Evolutionary conservation across 2,329 filamentous ascomycete species (phyloP).

Genomic region (Clonostachys sp.): DNA sequence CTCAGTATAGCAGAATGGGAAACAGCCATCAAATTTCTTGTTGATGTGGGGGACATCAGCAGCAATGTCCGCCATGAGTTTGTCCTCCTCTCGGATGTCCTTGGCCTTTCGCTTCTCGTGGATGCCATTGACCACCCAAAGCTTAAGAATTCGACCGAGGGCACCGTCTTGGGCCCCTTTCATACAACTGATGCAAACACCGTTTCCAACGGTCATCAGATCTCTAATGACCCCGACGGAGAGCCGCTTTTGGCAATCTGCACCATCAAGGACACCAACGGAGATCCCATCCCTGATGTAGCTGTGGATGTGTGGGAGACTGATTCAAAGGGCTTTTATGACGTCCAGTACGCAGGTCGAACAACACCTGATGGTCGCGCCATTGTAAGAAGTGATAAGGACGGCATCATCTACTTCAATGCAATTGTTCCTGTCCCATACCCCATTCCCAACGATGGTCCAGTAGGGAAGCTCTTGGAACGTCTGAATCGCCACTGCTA

Average conservation of each 20-base stretch:
- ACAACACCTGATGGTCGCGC: slow-evolving; percentile 28
- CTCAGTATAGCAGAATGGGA: slow-evolving; percentile 72
- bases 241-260: slow-evolving; percentile 64
- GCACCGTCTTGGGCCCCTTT: slow-evolving; percentile 77
- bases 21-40: slow-evolving; percentile 64
- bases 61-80: slow-evolving; percentile 69
- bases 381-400: slow-evolving; percentile 15
- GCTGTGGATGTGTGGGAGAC: slow-evolving; percentile 79
- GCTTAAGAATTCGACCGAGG: slow-evolving; percentile 61
- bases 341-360: slow-evolving; percentile 64
- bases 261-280: slow-evolving; percentile 56
- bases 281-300: slow-evolving; percentile 54
- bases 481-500: slow-evolving; percentile 65
- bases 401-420: slow-evolving; percentile 64
- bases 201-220: slow-evolving; percentile 45
- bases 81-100: slow-evolving; percentile 70
- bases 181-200: slow-evolving; percentile 66
- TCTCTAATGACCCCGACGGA: slow-evolving; percentile 62
- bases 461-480: slow-evolving; percentile 68
- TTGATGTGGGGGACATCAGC: slow-evolving; percentile 62
- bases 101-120: slow-evolving; percentile 70
- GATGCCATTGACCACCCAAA: slow-evolving; percentile 77
- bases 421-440: slow-evolving; percentile 81
- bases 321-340: slow-evolving; percentile 69
- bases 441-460: slow-evolving; percentile 77